Conservation (phyloP, 306 rosid species). For the Glycyrrhiza uralensis region DNA sequence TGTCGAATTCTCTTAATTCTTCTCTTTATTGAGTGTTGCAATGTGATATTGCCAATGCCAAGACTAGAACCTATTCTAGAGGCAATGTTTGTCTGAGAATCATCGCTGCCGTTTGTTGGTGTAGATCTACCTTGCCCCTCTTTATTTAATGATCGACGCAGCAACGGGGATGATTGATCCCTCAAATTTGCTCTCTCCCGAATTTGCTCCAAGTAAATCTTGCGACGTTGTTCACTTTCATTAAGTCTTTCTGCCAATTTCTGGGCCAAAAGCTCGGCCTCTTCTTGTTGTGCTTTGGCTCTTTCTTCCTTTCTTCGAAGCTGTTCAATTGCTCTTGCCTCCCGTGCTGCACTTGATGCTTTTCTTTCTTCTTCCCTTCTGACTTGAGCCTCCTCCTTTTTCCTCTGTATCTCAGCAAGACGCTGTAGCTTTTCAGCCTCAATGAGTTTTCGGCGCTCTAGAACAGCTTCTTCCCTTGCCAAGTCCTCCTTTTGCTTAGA, state of each 20-base stretch:
- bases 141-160: conserved; percentile 65
- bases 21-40: conserved; percentile 78
- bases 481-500: conserved; percentile 94
- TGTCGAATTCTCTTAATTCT: conserved; percentile 94
- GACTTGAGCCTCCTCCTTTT: conserved; percentile 93
- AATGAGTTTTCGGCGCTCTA: conserved; percentile 86
- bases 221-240: conserved; percentile 97
- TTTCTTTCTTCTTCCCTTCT: conserved; percentile 99
- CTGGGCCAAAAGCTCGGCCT: conserved; percentile 97
- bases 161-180: conserved; percentile 90
- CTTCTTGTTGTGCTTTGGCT: conserved; percentile 98
- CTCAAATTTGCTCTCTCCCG: conserved; percentile 98
- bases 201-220: conserved; percentile 90
- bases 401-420: conserved; percentile 92
- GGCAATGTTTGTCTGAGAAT: conserved; percentile 56
- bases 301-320: conserved; percentile 97
- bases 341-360: conserved; percentile 99
- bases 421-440: conserved; percentile 99
- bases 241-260: conserved; percentile 94
- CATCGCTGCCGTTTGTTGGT: conserved; percentile 55
- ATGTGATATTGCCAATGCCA: conserved; percentile 52
- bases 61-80: conserved; percentile 51
- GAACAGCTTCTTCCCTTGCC: conserved; percentile 98
- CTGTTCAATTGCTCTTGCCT: conserved; percentile 90
- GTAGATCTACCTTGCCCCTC: conserved; percentile 75